Percentiles rank a stretch among this genome's conserved stretches.
Evolutionary conservation across 2,329 filamentous ascomycete species (phyloP).

Genomic region (Exophiala oligosperma): DNA sequence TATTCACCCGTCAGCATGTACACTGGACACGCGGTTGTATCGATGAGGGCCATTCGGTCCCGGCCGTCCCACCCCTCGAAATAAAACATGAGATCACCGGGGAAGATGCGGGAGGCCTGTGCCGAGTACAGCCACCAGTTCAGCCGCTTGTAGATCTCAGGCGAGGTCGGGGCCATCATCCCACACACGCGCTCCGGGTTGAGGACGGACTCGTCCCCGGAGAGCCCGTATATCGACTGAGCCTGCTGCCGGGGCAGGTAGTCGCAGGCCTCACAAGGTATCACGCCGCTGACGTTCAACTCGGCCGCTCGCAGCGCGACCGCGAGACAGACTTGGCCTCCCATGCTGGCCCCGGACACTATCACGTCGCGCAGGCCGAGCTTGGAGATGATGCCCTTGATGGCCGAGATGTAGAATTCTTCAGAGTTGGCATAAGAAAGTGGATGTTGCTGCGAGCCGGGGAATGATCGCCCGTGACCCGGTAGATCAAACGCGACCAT

Average conservation of each 20-base stretch:
- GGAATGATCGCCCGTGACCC: slow-evolving; percentile 23
- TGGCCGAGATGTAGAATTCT: slow-evolving; percentile 20
- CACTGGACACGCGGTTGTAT: slow-evolving; percentile 49
- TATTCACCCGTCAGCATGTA: slow-evolving; percentile 50
- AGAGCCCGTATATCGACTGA: slow-evolving; percentile 13
- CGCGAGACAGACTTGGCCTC: slow-evolving; percentile 20
- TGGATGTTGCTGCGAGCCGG: slow-evolving; percentile 15
- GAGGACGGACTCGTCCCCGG: slow-evolving; percentile 18
- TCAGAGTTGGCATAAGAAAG: slow-evolving; percentile 20
- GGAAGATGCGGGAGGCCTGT: slow-evolving; percentile 53
- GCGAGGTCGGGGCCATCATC: slow-evolving; percentile 49
- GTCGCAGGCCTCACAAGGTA: slow-evolving; percentile 24
- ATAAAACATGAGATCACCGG: slow-evolving; percentile 53
- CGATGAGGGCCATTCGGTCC: slow-evolving; percentile 43
- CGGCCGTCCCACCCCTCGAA: slow-evolving; percentile 53
- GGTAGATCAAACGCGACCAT: slow-evolving; percentile 27
- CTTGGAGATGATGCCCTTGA: slow-evolving; percentile 13
- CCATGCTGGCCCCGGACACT: slow-evolving; percentile 20
- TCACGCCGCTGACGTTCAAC: slow-evolving; percentile 17
- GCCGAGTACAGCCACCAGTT: slow-evolving; percentile 52
- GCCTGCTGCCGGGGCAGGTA: slow-evolving; percentile 16
- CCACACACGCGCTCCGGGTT: slow-evolving; percentile 25
- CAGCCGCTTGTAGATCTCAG: slow-evolving; percentile 46
- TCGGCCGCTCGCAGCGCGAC: slow-evolving; percentile 16
- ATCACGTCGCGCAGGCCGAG: slow-evolving; percentile 13